Evolutionary conservation across 2,329 filamentous ascomycete genomes (phyloP).

Genomic region (Chalaropsis ovoidea): DNA sequence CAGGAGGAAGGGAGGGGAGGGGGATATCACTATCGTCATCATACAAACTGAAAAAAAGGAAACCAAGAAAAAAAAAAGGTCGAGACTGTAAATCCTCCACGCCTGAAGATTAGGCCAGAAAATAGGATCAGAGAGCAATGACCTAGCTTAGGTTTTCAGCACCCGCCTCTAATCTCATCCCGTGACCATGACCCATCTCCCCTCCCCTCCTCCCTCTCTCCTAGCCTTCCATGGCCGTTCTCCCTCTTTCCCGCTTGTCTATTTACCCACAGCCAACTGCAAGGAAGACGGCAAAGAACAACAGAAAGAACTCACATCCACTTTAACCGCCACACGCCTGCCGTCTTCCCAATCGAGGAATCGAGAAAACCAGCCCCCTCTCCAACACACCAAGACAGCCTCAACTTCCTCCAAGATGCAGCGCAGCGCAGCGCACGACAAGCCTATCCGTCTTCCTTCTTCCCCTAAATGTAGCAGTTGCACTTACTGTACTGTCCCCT

Average conservation of each 20-base stretch:
- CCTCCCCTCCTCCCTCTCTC: background rate
- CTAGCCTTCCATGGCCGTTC: background rate
- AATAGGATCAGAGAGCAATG: conserved; percentile 3
- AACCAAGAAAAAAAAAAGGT: background rate
- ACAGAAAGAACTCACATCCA: background rate
- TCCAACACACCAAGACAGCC: background rate
- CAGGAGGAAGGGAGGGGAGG: background rate
- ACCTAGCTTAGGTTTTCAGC: background rate
- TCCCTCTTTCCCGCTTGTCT: background rate
- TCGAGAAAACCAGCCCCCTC: background rate
- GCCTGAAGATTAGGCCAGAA: conserved; percentile 6
- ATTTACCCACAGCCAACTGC: background rate
- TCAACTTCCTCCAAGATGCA: background rate
- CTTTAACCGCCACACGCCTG: background rate
- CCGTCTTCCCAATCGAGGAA: background rate
- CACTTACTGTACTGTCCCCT: background rate
- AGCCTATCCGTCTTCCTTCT: background rate
- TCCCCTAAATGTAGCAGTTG: background rate
- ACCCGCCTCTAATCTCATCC: background rate
- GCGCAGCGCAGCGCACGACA: background rate
- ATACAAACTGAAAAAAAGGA: background rate
- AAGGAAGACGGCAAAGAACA: conserved; percentile 12
- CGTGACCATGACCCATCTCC: background rate
- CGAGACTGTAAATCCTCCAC: background rate
- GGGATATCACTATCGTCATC: background rate